A percentile compares a stretch with the other conserved stretches of the same genome.
phyloP scores from a whole-genome alignment of 2,329 filamentous ascomycete genomes.

The Colletotrichum truncatum region DNA sequence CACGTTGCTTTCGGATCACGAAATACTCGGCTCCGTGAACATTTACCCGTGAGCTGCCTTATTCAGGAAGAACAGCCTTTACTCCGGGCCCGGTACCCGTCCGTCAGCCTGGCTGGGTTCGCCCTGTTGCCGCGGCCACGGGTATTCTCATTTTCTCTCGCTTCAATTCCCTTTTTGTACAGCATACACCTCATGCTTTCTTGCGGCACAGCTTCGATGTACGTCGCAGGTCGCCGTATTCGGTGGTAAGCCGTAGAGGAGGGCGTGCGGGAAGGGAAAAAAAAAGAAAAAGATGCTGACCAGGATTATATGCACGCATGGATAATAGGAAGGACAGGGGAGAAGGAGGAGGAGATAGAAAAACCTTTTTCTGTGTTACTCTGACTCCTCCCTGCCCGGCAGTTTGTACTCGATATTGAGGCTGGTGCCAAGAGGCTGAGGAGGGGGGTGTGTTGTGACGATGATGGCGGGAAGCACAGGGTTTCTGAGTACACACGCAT shows the following conservation, averaged over 20 bases:
- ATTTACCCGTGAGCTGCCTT: not conserved
- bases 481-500: not conserved
- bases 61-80: not conserved
- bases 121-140: not conserved
- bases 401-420: not conserved
- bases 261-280: not conserved
- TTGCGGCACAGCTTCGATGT: not conserved
- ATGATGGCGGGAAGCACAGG: not conserved
- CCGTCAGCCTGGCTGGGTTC: not conserved
- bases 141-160: not conserved
- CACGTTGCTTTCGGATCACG: not conserved
- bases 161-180: not conserved
- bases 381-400: not conserved
- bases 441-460: constrained; percentile 3
- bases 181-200: constrained; percentile 1
- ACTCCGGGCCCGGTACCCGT: not conserved
- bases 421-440: constrained; percentile 12
- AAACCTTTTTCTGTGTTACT: not conserved
- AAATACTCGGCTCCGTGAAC: not conserved
- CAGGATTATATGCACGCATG: not conserved
- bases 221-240: constrained; percentile 12
- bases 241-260: not conserved
- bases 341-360: too few relatives aligned
- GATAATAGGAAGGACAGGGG: not conserved
- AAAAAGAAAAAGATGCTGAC: not conserved